A percentile compares a stretch with the other conserved stretches of the same genome.
Conservation (phyloP, 208 protist species). For the Acanthamoeba royreba region DNA sequence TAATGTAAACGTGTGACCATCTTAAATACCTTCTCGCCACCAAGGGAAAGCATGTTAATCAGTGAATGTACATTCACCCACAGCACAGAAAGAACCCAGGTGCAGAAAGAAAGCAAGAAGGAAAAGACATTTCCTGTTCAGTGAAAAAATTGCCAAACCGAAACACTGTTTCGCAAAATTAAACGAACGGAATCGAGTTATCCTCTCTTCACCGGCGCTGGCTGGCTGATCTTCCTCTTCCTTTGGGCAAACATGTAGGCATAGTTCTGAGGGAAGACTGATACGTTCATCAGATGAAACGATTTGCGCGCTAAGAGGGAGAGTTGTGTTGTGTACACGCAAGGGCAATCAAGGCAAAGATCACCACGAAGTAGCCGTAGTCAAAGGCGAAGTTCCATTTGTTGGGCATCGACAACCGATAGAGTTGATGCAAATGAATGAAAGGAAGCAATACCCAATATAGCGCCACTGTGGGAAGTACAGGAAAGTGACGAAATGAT, state of each 20-base stretch:
- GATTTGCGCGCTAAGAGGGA: no score
- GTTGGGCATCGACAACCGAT: not conserved
- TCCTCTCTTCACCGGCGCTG: not conserved
- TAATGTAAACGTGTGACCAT: no score
- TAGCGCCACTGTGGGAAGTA: not conserved
- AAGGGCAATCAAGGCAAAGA: not conserved
- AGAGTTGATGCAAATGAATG: not conserved
- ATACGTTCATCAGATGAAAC: no score
- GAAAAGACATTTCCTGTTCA: no score
- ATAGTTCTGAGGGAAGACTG: slow-evolving; percentile 26
- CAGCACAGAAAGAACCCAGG: no score
- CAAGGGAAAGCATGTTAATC: no score
- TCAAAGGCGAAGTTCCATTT: not conserved
- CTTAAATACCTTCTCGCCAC: no score
- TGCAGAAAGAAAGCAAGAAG: no score
- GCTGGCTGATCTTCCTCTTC: not conserved
- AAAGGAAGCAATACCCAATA: not conserved
- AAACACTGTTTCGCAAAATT: no score
- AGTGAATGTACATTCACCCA: no score
- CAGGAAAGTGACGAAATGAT: not conserved
- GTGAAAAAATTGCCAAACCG: no score
- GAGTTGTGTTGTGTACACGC: not conserved
- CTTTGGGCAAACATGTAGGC: not conserved
- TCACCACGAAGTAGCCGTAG: not conserved
- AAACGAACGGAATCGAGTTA: not conserved